These are phyloP conservation scores for Pilobolus umbonatus DNA, from an alignment of 192 early-diverging fungal genomes.

Conservation along the genomic window DNA sequence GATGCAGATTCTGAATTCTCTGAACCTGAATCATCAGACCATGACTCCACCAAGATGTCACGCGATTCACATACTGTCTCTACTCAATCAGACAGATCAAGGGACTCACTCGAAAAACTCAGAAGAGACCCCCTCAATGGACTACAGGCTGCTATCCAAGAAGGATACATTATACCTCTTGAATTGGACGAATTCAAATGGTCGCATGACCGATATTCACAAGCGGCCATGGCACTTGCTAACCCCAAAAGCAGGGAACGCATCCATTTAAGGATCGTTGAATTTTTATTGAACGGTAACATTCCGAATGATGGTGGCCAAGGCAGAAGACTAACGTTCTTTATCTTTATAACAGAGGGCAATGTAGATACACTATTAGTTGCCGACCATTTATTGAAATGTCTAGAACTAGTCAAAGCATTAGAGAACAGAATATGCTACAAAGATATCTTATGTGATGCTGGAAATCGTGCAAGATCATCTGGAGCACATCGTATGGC, in stretches of 20 bases:
- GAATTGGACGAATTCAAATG: conserved; percentile 32
- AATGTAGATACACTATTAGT: conserved; percentile 15
- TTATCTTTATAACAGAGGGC: conserved; percentile 1
- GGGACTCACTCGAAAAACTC: background rate
- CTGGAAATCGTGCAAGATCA: conserved; percentile 15
- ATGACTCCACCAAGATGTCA: background rate
- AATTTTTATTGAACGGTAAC: conserved; percentile 22
- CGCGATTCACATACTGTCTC: background rate
- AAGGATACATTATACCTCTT: conserved; percentile 27
- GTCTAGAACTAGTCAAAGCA: conserved; percentile 5
- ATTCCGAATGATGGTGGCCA: background rate
- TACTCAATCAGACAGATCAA: background rate
- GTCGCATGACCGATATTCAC: conserved; percentile 32
- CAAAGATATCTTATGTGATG: conserved; percentile 15
- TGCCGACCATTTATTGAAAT: conserved; percentile 29
- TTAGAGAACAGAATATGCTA: conserved; percentile 12
- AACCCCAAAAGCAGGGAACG: conserved; percentile 16
- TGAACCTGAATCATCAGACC: too few relatives aligned
- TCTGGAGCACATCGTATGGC: conserved; percentile 30
- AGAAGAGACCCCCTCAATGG: conserved; percentile 27
- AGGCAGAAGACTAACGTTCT: background rate
- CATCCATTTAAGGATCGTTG: conserved; percentile 30
- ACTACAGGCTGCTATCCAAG: conserved; percentile 27
- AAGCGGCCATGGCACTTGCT: conserved; percentile 30
- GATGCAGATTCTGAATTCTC: conserved; percentile 24